Base-by-base conservation (phyloP, 345 rosid genomes). In the Dipteronia dyeriana region DNA sequence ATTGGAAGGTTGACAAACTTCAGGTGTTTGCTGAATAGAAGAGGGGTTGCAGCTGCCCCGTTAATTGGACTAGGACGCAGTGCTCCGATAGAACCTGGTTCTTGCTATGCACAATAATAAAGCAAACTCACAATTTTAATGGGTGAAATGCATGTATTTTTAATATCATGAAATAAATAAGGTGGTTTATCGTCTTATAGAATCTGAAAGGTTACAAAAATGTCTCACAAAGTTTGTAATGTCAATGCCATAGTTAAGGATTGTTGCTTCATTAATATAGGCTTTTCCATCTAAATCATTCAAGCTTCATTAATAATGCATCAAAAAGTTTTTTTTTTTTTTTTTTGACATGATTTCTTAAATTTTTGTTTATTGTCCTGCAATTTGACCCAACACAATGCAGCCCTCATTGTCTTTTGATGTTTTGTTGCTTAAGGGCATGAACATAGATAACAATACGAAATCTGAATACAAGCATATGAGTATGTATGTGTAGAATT, bases 21-120 rank as follows among this genome's bases (percentile, higher is more conserved):
- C 82, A 86, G 97, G 82, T 91, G 97, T 69, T 79, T 91, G 76
- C 69, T 91, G 76, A 87, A 90, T 86, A 83, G 85, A 84, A 83
- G 97, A 82, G 94, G 94, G 76, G 81, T 91, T 39, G 90, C 91
- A 16, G 96, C 96, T 57, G 89, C 89, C 70, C 92, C 94, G 6
- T 31, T 89, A 63, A 74, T 61, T 31, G 90, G 85, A 71, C 82
- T n/a, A 0, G 93, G 93, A 23, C 84, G 91, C 66, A 80, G 22
- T 20, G 85, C 82, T 6, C 94, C 95, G 38, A 29, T 22, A 8
- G 89, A 79, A 64, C 93, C 95, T 64, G 93, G 89, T 79, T 91
- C 95, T 56, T 91, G 95, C 82, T 80, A 85, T 69, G 60, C 26
- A 9, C 91, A 89, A 78, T 87, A 82, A 34, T 22, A 26, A 39